A percentile compares a stretch with the other conserved stretches of the same genome.
Evolutionary conservation across 75 land plant species (phyloP).

Genomic region (Cunninghamia lanceolata): DNA sequence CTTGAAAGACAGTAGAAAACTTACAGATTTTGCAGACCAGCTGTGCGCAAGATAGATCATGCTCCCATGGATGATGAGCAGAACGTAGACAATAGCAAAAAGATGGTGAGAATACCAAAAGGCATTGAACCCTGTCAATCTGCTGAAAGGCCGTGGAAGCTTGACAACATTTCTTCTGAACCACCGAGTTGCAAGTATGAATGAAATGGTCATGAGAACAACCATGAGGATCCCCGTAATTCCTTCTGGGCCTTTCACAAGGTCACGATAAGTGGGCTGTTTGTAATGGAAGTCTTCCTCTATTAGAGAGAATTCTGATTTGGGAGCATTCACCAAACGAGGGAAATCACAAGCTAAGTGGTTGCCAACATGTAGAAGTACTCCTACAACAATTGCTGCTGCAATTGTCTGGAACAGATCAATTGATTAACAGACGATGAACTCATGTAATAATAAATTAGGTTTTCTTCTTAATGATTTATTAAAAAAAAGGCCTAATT

Average conservation of each 20-base stretch:
- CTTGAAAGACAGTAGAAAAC: constrained; percentile 2
- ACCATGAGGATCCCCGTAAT: constrained; percentile 87
- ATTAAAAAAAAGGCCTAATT: not conserved
- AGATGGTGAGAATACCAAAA: constrained; percentile 98
- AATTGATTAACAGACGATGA: not conserved
- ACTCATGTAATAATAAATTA: not conserved
- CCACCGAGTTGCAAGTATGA: constrained; percentile 61
- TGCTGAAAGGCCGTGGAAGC: constrained; percentile 79
- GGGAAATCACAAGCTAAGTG: constrained; percentile 88
- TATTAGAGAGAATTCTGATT: constrained; percentile 32
- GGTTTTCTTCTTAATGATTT: not conserved
- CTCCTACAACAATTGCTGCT: constrained; percentile 32
- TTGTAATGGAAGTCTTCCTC: constrained; percentile 42
- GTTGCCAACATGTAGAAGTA: constrained; percentile 58
- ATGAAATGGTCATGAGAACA: constrained; percentile 65
- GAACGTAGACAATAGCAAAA: constrained; percentile 65
- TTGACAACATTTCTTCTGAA: constrained; percentile 70
- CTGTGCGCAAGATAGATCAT: constrained; percentile 56
- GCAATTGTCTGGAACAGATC: constrained; percentile 18
- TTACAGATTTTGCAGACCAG: constrained; percentile 77
- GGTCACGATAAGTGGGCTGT: constrained; percentile 57
- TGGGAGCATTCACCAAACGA: constrained; percentile 31
- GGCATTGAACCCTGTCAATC: constrained; percentile 94
- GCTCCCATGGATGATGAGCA: constrained; percentile 70
- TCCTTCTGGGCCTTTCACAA: constrained; percentile 48